These are phyloP conservation scores for Fusarium multiceps DNA, from an alignment of 2,329 filamentous ascomycete species.

Conservation along the genomic window DNA sequence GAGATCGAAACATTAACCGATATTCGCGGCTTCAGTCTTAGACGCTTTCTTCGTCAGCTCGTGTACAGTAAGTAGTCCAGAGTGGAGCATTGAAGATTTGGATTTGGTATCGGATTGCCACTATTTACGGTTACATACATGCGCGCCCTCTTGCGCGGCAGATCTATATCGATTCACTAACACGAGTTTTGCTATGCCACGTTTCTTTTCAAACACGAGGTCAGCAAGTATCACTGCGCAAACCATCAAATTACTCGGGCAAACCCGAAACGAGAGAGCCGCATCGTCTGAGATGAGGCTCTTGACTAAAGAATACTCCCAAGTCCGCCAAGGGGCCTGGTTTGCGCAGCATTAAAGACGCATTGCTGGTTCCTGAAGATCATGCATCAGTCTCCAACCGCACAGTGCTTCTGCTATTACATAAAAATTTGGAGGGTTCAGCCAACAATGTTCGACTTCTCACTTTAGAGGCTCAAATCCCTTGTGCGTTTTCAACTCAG, in stretches of 20 bases:
- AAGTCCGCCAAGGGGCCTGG: constrained; percentile 7
- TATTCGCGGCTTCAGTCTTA: constrained; percentile 8
- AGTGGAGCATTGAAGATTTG: constrained; percentile 29
- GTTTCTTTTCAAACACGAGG: constrained; percentile 18
- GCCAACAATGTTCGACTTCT: neutral
- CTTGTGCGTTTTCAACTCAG: constrained; percentile 23
- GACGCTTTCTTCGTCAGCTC: constrained; percentile 13
- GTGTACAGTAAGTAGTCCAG: constrained; percentile 17
- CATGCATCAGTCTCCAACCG: constrained; percentile 25
- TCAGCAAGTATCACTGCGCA: constrained; percentile 13
- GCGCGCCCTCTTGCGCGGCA: constrained; percentile 16
- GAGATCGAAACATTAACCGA: constrained; percentile 17
- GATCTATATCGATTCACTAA: constrained; percentile 18
- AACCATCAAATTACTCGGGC: constrained; percentile 24
- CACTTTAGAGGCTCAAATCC: constrained; percentile 3
- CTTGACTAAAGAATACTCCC: constrained; percentile 18
- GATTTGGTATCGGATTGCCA: constrained; percentile 23
- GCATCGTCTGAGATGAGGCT: constrained; percentile 34
- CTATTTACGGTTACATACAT: constrained; percentile 23
- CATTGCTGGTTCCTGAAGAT: constrained; percentile 41
- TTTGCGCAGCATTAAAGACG: constrained; percentile 30
- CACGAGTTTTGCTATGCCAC: constrained; percentile 12
- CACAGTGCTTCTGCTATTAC: constrained; percentile 33
- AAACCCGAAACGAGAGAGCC: constrained; percentile 33
- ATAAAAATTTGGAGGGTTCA: constrained; percentile 16